phyloP scores from a whole-genome alignment of 176 grass and related monocot species.

The Urochloa ruziziensis region DNA sequence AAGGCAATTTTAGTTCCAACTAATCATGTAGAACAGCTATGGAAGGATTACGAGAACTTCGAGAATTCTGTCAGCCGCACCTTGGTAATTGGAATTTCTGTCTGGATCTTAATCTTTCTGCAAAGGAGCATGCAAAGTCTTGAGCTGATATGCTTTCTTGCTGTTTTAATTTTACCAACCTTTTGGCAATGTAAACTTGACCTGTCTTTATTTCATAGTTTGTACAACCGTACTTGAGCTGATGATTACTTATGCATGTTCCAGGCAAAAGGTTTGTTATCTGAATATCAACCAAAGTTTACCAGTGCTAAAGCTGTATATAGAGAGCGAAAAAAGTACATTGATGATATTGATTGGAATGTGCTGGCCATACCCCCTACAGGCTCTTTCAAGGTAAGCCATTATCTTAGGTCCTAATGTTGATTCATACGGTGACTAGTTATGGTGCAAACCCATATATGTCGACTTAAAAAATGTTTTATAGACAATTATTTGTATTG shows the following conservation, averaged over 20 bases:
- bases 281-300: constrained; percentile 97
- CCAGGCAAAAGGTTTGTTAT: constrained; percentile 95
- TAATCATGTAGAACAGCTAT: constrained; percentile 85
- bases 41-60: constrained; percentile 95
- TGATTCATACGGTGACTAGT: background rate
- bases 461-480: background rate
- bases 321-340: constrained; percentile 89
- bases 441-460: background rate
- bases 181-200: background rate
- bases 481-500: background rate
- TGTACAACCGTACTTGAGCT: background rate
- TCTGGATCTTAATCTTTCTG: constrained; percentile 4
- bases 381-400: constrained; percentile 79
- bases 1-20: constrained; percentile 95
- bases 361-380: constrained; percentile 77
- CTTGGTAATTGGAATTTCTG: constrained; percentile 54
- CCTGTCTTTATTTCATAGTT: constrained; percentile 19
- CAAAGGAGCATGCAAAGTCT: background rate
- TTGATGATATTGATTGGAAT: constrained; percentile 97
- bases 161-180: constrained; percentile 11
- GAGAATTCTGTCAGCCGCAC: constrained; percentile 94
- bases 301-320: constrained; percentile 97
- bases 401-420: background rate
- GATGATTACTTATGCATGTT: constrained; percentile 16
- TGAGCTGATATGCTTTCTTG: background rate